Conservation (phyloP, 768 basidiomycete species). For the Mycena sanguinolenta region DNA sequence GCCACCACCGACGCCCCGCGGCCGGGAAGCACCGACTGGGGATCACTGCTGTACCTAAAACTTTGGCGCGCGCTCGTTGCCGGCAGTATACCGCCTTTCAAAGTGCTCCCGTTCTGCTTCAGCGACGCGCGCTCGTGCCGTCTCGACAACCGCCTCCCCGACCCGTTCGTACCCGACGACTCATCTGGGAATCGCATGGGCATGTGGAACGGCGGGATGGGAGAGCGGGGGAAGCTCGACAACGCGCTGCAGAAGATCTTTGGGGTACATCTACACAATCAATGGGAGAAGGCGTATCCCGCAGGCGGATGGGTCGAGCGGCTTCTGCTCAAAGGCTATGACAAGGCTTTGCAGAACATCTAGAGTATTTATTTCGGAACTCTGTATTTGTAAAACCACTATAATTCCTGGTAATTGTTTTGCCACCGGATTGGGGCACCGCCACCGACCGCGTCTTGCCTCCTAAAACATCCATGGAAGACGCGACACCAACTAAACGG, state of each 20-base stretch:
- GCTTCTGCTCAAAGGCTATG: slow-evolving; percentile 77
- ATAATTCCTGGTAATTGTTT: neutral
- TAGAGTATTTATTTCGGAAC: slow-evolving; percentile 3
- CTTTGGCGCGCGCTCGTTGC: slow-evolving; percentile 89
- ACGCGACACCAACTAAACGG: neutral
- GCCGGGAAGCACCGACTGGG: slow-evolving; percentile 92
- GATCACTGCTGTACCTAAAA: slow-evolving; percentile 90
- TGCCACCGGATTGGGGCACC: too few species aligned
- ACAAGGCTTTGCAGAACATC: slow-evolving; percentile 41
- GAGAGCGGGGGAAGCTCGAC: slow-evolving; percentile 75
- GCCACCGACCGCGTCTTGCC: neutral
- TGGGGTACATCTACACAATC: slow-evolving; percentile 93
- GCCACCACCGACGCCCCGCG: slow-evolving; percentile 78
- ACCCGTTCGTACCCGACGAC: slow-evolving; percentile 81
- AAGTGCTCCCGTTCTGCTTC: slow-evolving; percentile 95
- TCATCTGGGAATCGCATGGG: slow-evolving; percentile 73
- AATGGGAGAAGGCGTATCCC: slow-evolving; percentile 93
- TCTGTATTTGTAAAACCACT: neutral
- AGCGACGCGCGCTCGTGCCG: slow-evolving; percentile 92
- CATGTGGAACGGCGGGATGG: slow-evolving; percentile 65
- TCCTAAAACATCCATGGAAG: neutral
- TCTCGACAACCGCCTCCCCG: slow-evolving; percentile 93
- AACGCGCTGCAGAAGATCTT: slow-evolving; percentile 79
- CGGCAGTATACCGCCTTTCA: slow-evolving; percentile 83
- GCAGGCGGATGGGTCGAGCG: slow-evolving; percentile 88